Conservation (phyloP, 371 early-diverging fungal genomes). For the Catenaria anguillulae region DNA sequence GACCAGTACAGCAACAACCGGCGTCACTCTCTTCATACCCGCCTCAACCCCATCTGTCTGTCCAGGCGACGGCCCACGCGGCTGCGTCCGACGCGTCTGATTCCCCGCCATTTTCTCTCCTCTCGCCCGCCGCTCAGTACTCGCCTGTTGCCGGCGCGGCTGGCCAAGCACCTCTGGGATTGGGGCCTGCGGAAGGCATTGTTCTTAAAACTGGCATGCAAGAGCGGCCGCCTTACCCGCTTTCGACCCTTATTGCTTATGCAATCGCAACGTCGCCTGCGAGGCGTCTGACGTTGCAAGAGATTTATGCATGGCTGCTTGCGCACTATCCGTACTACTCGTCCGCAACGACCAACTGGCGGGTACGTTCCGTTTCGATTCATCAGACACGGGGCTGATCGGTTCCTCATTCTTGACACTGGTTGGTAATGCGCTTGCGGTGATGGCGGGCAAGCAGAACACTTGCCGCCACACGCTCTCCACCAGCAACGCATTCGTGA, state of each 20-base stretch:
- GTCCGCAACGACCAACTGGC: conserved; percentile 63
- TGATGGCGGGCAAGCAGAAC: conserved; percentile 45
- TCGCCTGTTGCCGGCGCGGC: too few species aligned
- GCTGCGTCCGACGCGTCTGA: too few species aligned
- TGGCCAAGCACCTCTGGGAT: too few species aligned
- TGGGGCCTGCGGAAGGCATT: background rate
- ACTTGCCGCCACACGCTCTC: conserved; percentile 97
- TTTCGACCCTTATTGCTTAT: conserved; percentile 78
- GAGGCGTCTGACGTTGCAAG: conserved; percentile 66
- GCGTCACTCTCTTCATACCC: too few species aligned
- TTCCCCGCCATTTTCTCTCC: too few species aligned
- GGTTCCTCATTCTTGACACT: background rate
- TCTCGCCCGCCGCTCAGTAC: too few species aligned
- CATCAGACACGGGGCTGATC: too few species aligned
- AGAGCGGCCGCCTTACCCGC: conserved; percentile 66
- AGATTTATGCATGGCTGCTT: conserved; percentile 85
- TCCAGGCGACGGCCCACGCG: too few species aligned
- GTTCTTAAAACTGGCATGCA: background rate
- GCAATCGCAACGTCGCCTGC: conserved; percentile 65
- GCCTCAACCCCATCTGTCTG: too few species aligned
- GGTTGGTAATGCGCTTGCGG: background rate
- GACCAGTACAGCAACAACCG: too few species aligned
- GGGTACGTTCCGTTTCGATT: conserved; percentile 31
- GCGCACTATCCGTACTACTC: conserved; percentile 60
- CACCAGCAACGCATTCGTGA: conserved; percentile 82